Conservation (phyloP, 768 basidiomycete species). For the Rhizopogon salebrosus region DNA sequence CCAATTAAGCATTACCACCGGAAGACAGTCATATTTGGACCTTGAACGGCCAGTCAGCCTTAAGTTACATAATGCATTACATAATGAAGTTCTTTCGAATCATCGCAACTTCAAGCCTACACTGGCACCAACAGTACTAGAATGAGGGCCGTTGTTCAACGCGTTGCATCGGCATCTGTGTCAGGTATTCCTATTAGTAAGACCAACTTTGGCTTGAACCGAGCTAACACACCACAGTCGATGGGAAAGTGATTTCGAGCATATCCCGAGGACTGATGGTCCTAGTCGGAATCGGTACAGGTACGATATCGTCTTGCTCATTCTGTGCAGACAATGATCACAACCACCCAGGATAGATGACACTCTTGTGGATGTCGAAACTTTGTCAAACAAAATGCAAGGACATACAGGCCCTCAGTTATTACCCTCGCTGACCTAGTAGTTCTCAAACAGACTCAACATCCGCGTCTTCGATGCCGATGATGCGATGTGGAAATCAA, state of each 20-base stretch:
- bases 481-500: constrained; percentile 79
- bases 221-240: constrained; percentile 45
- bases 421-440: constrained; percentile 6
- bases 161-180: constrained; percentile 82
- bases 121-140: too few species aligned
- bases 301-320: constrained; percentile 33
- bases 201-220: background rate
- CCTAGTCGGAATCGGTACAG: constrained; percentile 82
- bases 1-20: too few species aligned
- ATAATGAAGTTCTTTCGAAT: too few species aligned
- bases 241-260: constrained; percentile 70
- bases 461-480: constrained; percentile 67
- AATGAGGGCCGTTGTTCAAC: constrained; percentile 89
- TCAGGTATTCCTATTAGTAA: constrained; percentile 42
- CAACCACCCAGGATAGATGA: constrained; percentile 57
- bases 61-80: too few species aligned
- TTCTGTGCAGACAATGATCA: constrained; percentile 3
- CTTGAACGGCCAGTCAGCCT: too few species aligned
- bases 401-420: constrained; percentile 11
- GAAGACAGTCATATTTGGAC: too few species aligned
- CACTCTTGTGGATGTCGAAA: constrained; percentile 63
- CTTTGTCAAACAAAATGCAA: constrained; percentile 81
- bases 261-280: constrained; percentile 88
- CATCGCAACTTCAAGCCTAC: too few species aligned
- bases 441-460: constrained; percentile 43